Evolutionary conservation across 768 basidiomycete genomes (phyloP), one percentile per base, ranked within the genome.

Genomic region (Psilocybe cubensis): DNA sequence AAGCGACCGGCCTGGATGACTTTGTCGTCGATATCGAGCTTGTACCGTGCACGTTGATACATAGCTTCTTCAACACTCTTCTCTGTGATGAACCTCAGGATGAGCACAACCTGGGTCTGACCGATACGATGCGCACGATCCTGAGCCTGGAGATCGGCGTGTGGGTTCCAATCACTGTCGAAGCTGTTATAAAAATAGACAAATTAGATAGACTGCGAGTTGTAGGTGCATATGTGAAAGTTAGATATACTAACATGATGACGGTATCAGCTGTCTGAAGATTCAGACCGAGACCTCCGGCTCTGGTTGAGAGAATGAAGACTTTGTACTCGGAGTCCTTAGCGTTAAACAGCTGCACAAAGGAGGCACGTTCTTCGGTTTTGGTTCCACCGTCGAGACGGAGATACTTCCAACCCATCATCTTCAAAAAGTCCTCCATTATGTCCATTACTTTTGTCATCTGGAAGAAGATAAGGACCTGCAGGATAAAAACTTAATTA

Each of bases 401-500:
- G 50, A 96, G 86, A 71, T 92, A 89, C 64, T 91, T 89, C 83
- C 85, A 93, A 3, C 83, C 83, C 84, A 88, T 86, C 82, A 88
- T 88, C 70, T 90, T 92, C 67, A 97, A 74, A 67, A 95, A 98
- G 66, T 98, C 96, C 66, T 94, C 93, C 86, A 96, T 94, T 70
- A 97, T 95, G 61, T 96, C 93, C 96, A 98, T 97, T 65, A 98
- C 94, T 68, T 94, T 92, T 14, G 96, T 98, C 97, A 98, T 98
- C 75, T 99, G 97, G 88, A 98, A 98, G 86, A 99, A 98, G 65
- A 99, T 98, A 55, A 99, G 86, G 44, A 96, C 93, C 91, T 94
- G 24, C 42, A 20, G 28, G 24, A 4, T 5, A 31, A 17, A 38
- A 52, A 38, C 14, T 12, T 12, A 41, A 17, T 10, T 40, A 9